Conservation (phyloP, 768 basidiomycete species). For the Rhodotorula paludigena region DNA sequence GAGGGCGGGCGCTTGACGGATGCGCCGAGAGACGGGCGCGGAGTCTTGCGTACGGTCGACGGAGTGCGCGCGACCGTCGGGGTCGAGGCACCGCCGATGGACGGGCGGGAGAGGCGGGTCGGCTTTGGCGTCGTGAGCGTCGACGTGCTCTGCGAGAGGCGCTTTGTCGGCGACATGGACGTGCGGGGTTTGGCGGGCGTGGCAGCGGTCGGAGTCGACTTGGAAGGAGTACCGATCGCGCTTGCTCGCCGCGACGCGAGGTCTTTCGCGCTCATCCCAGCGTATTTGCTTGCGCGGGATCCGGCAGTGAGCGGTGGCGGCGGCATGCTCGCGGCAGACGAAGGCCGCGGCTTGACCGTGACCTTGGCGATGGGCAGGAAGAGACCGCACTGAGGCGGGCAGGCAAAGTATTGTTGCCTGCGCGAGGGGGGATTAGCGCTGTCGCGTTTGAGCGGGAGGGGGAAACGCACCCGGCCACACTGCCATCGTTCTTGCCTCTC, state of each 20-base stretch:
- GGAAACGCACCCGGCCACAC: constrained; percentile 71
- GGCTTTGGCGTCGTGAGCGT: constrained; percentile 23
- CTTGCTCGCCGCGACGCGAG: constrained; percentile 51
- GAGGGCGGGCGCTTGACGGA: constrained; percentile 30
- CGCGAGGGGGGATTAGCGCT: no score
- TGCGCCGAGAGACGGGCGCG: constrained; percentile 1
- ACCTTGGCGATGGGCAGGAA: constrained; percentile 81
- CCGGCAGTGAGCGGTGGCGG: constrained; percentile 67
- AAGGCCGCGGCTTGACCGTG: constrained; percentile 61
- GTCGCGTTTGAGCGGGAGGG: background rate
- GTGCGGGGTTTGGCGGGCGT: constrained; percentile 13
- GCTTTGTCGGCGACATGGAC: constrained; percentile 16
- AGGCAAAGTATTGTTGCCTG: constrained; percentile 78
- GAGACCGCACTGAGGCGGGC: constrained; percentile 79
- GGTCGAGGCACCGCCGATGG: constrained; percentile 25
- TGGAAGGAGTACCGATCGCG: background rate
- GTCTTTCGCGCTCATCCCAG: constrained; percentile 77
- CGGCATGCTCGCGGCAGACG: constrained; percentile 52
- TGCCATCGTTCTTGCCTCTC: constrained; percentile 92
- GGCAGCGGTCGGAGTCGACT: background rate
- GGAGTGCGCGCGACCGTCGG: no score
- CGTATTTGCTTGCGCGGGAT: constrained; percentile 76
- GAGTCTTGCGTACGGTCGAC: constrained; percentile 18
- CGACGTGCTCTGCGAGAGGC: background rate
- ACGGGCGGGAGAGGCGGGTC: constrained; percentile 19